These are phyloP conservation scores for Chrysopogon serrulatus DNA, from an alignment of 176 grass and related monocot genomes.

Conservation along the genomic window DNA sequence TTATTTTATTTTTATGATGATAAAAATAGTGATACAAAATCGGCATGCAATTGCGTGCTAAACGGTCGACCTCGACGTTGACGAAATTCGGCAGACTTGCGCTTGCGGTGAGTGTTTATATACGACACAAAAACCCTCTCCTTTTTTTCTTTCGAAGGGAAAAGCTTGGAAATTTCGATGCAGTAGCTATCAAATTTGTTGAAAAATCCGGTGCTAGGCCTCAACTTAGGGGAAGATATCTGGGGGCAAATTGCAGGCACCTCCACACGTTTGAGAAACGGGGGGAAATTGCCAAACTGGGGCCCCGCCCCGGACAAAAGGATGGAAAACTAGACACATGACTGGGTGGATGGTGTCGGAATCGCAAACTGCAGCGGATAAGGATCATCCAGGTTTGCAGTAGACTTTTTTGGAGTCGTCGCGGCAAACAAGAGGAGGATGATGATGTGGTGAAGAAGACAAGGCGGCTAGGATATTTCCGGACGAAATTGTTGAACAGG, in stretches of 20 bases:
- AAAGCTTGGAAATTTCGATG: background rate
- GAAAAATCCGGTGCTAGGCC: background rate
- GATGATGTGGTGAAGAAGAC: background rate
- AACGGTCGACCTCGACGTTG: background rate
- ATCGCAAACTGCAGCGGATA: conserved; percentile 16
- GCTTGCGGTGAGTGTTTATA: background rate
- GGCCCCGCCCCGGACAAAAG: background rate
- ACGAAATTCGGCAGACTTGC: background rate
- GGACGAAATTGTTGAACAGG: background rate
- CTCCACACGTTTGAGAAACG: background rate
- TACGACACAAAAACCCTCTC: background rate
- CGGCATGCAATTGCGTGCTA: background rate
- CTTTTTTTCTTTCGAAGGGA: background rate
- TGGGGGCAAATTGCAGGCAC: background rate
- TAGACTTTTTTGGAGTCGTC: background rate
- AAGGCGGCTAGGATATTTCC: background rate
- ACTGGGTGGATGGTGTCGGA: background rate
- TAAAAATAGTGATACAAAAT: background rate
- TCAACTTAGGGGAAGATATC: background rate
- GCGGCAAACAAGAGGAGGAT: background rate
- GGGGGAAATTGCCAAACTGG: background rate
- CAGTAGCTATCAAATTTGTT: background rate
- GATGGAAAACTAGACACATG: background rate
- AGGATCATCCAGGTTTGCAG: background rate
- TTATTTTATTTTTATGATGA: background rate